Base-by-base conservation (phyloP, 768 basidiomycete genomes). In the Harrya chromipes region DNA sequence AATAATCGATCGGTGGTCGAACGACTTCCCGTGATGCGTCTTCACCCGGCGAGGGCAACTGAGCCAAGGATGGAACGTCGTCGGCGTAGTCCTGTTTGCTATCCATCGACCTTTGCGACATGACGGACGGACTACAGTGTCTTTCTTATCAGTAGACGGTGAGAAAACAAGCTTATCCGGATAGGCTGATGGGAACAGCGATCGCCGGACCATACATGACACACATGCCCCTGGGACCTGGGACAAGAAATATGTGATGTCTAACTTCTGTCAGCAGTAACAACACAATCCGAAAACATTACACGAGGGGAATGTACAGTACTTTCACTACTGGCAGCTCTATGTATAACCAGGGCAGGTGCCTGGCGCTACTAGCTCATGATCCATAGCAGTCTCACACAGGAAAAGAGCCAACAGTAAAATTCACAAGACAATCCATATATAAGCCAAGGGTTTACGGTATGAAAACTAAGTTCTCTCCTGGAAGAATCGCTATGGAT, bases 401-500 rank as follows among this genome's bases (percentile, higher is more conserved):
- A 33, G 9, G 17, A 29, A 45, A n/a, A 21, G 31, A 19, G 35
- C n/a, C 27, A 19, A 4, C 9, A 38, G 9, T 16, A 20, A 16
- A 31, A 26, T 46, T 24, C 42, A 13, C 17, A 41, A 36, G 23
- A 13, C 19, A 31, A 45, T 40, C 36, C 41, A 26, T 40, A 61
- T 33, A 11, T 33, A 52, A 37, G n/a, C 46, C 33, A 43, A 29
- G 9, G 48, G 21, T 40, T 46, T 56, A 64, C 46, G 34, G 19
- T 40, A 43, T 14, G 23, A 14, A 35, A 21, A 44, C 49, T 66
- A 67, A 61, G 89, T 90, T 60, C 89, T 79, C 64, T 92, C 90
- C 68, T 91, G 88, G 64, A 92, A 92, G 76, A 92, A 92, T 53
- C 79, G 78, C 90, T 92, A 55, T 4, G 44, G 36, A 46, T 40